Conservation (phyloP, 179 eudicot genomes). For the Sideroxylon spinosum region DNA sequence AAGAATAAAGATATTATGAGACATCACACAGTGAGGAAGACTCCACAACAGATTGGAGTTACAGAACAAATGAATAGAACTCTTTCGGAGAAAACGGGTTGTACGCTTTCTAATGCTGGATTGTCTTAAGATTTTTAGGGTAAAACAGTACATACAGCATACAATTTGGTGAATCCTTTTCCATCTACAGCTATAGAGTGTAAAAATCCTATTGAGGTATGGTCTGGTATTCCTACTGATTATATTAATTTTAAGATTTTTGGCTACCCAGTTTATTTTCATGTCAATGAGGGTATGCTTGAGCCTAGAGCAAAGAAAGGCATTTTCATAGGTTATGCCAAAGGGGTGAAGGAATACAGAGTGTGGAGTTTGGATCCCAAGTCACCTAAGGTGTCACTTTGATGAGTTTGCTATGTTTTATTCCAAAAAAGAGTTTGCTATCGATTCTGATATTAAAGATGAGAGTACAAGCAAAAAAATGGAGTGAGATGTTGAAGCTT, state of each 20-base stretch:
- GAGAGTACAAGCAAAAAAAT: neutral
- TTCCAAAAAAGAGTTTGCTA: no score
- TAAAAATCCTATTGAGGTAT: neutral
- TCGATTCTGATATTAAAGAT: no score
- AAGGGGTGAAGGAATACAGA: neutral
- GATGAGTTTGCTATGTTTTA: neutral
- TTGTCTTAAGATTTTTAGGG: neutral
- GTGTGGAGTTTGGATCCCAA: no score
- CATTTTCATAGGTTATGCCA: neutral
- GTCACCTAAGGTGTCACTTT: neutral
- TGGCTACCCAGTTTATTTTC: neutral
- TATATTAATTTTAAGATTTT: neutral
- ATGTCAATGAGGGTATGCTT: neutral
- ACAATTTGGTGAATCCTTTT: neutral
- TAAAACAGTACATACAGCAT: neutral
- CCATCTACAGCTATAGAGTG: neutral
- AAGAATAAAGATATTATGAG: neutral
- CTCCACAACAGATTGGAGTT: neutral
- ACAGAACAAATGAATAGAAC: neutral
- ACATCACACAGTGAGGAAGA: neutral
- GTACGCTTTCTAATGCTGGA: neutral
- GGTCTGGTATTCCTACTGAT: neutral
- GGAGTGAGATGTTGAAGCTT: no score
- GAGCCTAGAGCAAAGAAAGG: neutral
- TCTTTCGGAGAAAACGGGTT: neutral